Conservation (phyloP, 1,284 basidiomycete genomes). For the Coriolopsis trogii region DNA sequence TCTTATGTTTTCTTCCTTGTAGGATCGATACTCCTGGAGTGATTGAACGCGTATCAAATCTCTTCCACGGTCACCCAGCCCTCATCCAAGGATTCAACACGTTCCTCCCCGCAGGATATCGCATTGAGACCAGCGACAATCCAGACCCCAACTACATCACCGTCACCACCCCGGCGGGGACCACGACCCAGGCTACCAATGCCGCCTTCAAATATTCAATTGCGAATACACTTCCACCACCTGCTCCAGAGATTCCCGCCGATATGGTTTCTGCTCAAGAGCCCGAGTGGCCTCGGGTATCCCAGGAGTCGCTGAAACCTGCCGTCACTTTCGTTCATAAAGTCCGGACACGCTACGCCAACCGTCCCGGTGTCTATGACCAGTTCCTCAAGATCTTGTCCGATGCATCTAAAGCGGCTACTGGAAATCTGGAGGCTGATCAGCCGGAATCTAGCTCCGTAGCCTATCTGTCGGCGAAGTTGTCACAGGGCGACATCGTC, state of each 20-base stretch:
- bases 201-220: slow-evolving; percentile 21
- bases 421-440: slow-evolving; percentile 72
- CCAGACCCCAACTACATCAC: slow-evolving; percentile 70
- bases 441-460: slow-evolving; percentile 54
- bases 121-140: slow-evolving; percentile 77
- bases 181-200: slow-evolving; percentile 43
- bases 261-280: slow-evolving; percentile 6
- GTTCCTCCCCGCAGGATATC: slow-evolving; percentile 93
- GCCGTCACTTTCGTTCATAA: slow-evolving; percentile 97
- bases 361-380: slow-evolving; percentile 90
- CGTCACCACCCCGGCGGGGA: slow-evolving; percentile 86
- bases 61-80: slow-evolving; percentile 89
- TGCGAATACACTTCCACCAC: slow-evolving; percentile 2
- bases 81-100: slow-evolving; percentile 99
- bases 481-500: slow-evolving; percentile 71
- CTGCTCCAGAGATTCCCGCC: neutral
- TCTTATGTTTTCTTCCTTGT: neutral
- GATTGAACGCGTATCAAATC: slow-evolving; percentile 91
- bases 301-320: slow-evolving; percentile 48
- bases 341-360: slow-evolving; percentile 90
- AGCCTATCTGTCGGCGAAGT: slow-evolving; percentile 32
- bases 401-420: slow-evolving; percentile 43
- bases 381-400: slow-evolving; percentile 94
- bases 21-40: slow-evolving; percentile 98
- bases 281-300: slow-evolving; percentile 12